Percentiles rank a stretch among this genome's conserved stretches.
These are phyloP conservation scores for Globisporangium parvum DNA, from an alignment of 352 stramenopile genomes.

Conservation along the genomic window DNA sequence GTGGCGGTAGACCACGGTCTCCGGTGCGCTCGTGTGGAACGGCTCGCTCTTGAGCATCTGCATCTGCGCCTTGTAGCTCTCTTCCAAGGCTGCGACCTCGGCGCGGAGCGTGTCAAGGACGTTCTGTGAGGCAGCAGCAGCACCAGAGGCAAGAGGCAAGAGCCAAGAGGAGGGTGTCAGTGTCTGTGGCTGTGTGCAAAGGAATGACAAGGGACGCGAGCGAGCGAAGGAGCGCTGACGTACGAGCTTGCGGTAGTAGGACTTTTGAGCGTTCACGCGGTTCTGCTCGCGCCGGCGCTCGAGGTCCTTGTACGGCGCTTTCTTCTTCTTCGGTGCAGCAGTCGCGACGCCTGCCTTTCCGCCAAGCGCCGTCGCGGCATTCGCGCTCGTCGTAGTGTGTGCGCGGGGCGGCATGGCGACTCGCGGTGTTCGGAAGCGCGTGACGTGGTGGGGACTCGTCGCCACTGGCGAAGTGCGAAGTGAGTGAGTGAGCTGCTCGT, in stretches of 20 bases:
- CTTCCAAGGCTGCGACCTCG: slow-evolving; percentile 23
- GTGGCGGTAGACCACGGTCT: background rate
- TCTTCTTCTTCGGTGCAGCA: slow-evolving; percentile 2
- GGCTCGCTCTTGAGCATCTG: slow-evolving; percentile 5
- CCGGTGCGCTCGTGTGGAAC: background rate
- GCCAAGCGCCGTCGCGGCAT: background rate
- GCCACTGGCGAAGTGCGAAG: too few species aligned
- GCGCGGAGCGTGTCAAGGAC: slow-evolving; percentile 18
- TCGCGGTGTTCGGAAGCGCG: too few species aligned
- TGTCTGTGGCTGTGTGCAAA: background rate
- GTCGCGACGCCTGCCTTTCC: background rate
- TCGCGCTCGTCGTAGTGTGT: background rate
- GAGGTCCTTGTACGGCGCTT: slow-evolving; percentile 16
- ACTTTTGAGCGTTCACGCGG: slow-evolving; percentile 29
- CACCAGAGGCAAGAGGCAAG: too few species aligned
- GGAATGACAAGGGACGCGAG: too few species aligned
- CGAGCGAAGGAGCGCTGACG: background rate
- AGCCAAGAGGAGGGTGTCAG: background rate
- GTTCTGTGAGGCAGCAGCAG: slow-evolving; percentile 11
- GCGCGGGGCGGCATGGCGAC: background rate
- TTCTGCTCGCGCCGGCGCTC: slow-evolving; percentile 32
- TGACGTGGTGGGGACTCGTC: too few species aligned
- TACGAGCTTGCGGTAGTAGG: slow-evolving; percentile 32
- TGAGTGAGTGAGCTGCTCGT: too few species aligned
- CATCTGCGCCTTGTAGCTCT: slow-evolving; percentile 20